Conservation (phyloP, 2,329 filamentous ascomycete species). For the Colletotrichum somersetense region DNA sequence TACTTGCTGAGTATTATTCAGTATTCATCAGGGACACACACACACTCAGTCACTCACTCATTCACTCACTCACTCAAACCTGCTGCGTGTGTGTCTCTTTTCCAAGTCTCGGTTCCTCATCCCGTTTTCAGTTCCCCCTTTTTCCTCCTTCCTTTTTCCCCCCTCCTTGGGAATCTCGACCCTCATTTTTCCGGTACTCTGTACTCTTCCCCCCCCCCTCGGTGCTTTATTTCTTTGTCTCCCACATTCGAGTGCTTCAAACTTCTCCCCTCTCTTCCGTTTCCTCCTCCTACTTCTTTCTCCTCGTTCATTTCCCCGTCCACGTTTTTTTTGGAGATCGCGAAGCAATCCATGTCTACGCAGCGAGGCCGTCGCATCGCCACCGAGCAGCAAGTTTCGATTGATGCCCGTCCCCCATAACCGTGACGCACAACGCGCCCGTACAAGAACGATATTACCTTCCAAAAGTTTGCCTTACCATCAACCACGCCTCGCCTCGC, state of each 20-base stretch:
- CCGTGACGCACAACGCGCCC: background rate
- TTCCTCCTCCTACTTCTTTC: background rate
- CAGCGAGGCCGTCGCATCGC: conserved; percentile 1
- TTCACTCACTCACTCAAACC: no score
- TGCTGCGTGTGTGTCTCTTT: background rate
- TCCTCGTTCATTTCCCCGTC: background rate
- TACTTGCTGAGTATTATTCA: background rate
- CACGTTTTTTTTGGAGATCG: background rate
- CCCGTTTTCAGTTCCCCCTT: background rate
- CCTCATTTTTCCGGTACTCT: background rate
- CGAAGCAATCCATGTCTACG: background rate
- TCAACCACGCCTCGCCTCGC: background rate
- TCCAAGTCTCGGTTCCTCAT: background rate
- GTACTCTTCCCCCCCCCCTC: background rate
- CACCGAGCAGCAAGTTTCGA: background rate
- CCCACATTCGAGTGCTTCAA: background rate
- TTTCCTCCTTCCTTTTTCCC: background rate
- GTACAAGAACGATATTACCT: background rate
- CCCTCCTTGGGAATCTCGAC: background rate
- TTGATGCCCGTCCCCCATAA: background rate
- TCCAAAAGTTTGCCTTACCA: background rate
- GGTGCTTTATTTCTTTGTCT: background rate
- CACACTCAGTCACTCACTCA: background rate
- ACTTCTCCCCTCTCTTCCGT: background rate
- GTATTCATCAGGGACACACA: background rate